Evolutionary conservation across 306 rosid species (phyloP).

Genomic region (Castanea mollissima): DNA sequence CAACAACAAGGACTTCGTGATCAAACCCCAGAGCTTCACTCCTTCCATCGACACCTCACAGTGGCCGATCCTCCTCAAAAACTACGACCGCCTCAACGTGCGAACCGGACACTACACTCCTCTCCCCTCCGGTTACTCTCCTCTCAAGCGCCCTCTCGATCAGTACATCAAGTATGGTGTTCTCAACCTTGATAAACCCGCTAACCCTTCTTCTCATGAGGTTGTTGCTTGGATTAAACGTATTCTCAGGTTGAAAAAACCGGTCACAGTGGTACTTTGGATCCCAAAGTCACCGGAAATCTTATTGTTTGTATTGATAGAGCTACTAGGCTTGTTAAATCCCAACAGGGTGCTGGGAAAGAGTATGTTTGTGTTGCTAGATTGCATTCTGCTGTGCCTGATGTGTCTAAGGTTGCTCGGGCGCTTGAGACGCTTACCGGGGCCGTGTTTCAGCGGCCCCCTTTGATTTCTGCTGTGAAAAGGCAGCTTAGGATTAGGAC

Average conservation of each 20-base stretch:
- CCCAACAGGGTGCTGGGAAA: conserved; percentile 85
- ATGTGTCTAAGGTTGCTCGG: conserved; percentile 63
- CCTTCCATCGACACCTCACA: conserved; percentile 70
- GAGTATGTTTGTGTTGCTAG: conserved; percentile 83
- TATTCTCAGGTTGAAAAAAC: conserved; percentile 72
- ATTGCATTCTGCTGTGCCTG: conserved; percentile 66
- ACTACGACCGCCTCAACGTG: conserved; percentile 83
- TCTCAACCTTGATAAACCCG: conserved; percentile 76
- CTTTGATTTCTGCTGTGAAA: conserved; percentile 78
- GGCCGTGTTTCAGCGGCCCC: conserved; percentile 84
- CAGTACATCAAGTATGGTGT: conserved; percentile 75
- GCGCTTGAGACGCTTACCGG: conserved; percentile 83
- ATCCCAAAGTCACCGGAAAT: conserved; percentile 83
- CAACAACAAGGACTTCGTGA: conserved; percentile 40
- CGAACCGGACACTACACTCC: conserved; percentile 91
- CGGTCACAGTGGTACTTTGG: conserved; percentile 84
- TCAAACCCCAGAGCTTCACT: conserved; percentile 66
- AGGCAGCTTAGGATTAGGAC: conserved; percentile 87
- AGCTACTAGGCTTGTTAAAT: conserved; percentile 76
- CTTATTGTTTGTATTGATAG: conserved; percentile 79
- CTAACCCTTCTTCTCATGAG: conserved; percentile 89
- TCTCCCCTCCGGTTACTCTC: conserved; percentile 67
- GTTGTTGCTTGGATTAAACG: conserved; percentile 88
- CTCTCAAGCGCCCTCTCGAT: conserved; percentile 67
- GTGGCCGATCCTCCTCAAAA: conserved; percentile 85